Conservation (phyloP, 1,284 basidiomycete genomes). For the Trametes sp. region DNA sequence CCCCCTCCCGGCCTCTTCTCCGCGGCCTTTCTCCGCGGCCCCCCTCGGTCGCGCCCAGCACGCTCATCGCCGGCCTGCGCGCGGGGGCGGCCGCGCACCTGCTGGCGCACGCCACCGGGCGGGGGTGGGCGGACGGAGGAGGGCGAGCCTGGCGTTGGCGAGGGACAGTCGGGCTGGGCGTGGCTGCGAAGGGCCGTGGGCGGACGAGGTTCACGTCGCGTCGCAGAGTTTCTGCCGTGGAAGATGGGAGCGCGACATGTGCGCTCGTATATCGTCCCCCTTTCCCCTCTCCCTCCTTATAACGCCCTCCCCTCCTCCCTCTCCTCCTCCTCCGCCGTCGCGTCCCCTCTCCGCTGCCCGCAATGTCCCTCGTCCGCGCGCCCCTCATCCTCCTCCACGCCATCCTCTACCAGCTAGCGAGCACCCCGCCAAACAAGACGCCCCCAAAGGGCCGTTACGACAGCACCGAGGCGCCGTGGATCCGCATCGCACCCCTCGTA, state of each 20-base stretch:
- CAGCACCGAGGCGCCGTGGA: conserved; percentile 57
- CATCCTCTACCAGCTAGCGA: conserved; percentile 59
- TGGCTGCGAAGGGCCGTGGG: neutral
- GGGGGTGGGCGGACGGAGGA: neutral
- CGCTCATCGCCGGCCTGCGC: neutral
- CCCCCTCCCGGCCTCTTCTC: neutral
- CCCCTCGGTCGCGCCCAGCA: neutral
- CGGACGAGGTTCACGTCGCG: conserved; percentile 3
- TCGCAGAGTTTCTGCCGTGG: neutral
- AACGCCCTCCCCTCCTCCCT: neutral
- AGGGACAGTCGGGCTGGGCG: neutral
- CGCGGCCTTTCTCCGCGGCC: conserved; percentile 15
- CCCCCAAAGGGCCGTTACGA: conserved; percentile 60
- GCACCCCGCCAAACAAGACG: conserved; percentile 66
- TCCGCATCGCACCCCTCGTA: conserved; percentile 64
- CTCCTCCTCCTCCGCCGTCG: neutral
- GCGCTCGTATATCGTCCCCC: neutral
- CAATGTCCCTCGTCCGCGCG: conserved; percentile 46
- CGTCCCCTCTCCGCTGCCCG: neutral
- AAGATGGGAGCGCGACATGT: neutral
- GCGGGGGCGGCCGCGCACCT: neutral
- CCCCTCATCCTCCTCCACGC: conserved; percentile 58
- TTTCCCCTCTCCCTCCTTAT: neutral
- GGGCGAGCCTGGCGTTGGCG: neutral
- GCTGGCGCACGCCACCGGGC: neutral